Conservation (phyloP, 176 grass and related monocot species). For the Neostapfia colusana region DNA sequence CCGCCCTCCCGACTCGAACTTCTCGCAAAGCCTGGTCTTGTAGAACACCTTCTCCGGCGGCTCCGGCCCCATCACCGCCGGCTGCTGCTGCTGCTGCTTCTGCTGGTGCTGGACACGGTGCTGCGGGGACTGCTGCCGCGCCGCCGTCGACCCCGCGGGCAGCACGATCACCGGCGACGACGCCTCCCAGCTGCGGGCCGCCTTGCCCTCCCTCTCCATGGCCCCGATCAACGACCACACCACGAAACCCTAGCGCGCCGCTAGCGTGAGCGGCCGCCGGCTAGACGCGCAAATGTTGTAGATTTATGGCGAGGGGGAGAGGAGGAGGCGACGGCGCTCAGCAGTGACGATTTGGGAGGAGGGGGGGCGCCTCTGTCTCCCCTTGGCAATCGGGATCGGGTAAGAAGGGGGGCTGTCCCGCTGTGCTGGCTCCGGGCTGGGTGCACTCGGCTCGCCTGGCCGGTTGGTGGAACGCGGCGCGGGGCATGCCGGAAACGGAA, state of each 20-base stretch:
- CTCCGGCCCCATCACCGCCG: not conserved
- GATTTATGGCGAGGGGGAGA: constrained; percentile 4
- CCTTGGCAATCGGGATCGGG: constrained; percentile 22
- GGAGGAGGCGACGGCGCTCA: not conserved
- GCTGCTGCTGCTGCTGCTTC: too few relatives aligned
- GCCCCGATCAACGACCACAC: not conserved
- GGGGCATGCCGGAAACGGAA: constrained; percentile 9
- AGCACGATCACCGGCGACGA: constrained; percentile 45
- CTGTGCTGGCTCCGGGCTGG: not conserved
- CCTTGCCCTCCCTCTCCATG: constrained; percentile 18
- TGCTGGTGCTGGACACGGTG: not conserved
- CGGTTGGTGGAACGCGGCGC: not conserved
- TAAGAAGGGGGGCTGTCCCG: not conserved
- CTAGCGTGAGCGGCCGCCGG: not conserved
- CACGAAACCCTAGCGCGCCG: constrained; percentile 22
- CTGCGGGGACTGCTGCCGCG: not conserved
- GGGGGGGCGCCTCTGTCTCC: not conserved
- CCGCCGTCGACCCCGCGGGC: not conserved
- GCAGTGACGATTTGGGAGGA: not conserved
- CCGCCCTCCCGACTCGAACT: constrained; percentile 25
- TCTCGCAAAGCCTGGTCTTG: constrained; percentile 59
- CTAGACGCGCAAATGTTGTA: not conserved
- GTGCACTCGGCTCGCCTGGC: not conserved
- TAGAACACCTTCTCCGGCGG: constrained; percentile 42
- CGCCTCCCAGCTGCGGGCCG: not conserved